Conservation (phyloP, 345 rosid species). For the Sonneratia alba region DNA sequence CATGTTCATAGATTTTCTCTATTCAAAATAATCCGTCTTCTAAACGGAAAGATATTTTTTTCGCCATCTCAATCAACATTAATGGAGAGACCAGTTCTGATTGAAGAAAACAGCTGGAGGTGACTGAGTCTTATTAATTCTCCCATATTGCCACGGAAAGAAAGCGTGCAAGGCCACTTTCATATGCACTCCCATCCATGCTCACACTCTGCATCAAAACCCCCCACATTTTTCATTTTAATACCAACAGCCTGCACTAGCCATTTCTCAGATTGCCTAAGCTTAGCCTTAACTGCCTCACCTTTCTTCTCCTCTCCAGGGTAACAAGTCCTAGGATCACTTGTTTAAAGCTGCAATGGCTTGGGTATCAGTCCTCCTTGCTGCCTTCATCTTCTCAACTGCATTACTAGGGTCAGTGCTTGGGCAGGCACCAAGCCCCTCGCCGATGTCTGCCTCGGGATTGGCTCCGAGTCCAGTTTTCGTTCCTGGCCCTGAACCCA, state of each 20-base stretch:
- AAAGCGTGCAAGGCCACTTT: not conserved
- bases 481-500: not conserved
- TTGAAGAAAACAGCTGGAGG: not conserved
- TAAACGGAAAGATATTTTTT: no score
- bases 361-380: not conserved
- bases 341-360: conserved; percentile 1
- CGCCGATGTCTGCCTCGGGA: not conserved
- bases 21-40: no score
- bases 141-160: not conserved
- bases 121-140: not conserved
- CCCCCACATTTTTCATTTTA: not conserved
- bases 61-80: no score
- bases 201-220: not conserved
- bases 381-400: not conserved
- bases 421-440: not conserved
- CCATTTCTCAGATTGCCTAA: not conserved
- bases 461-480: not conserved
- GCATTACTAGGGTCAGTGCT: not conserved
- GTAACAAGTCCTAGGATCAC: not conserved
- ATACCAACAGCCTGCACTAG: not conserved
- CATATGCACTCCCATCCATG: not conserved
- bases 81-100: not conserved
- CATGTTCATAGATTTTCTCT: no score
- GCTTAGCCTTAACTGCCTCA: not conserved
- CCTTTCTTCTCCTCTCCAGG: not conserved